Evolutionary conservation across 2,329 filamentous ascomycete genomes (phyloP).

Genomic region (Cladosporium sp.): DNA sequence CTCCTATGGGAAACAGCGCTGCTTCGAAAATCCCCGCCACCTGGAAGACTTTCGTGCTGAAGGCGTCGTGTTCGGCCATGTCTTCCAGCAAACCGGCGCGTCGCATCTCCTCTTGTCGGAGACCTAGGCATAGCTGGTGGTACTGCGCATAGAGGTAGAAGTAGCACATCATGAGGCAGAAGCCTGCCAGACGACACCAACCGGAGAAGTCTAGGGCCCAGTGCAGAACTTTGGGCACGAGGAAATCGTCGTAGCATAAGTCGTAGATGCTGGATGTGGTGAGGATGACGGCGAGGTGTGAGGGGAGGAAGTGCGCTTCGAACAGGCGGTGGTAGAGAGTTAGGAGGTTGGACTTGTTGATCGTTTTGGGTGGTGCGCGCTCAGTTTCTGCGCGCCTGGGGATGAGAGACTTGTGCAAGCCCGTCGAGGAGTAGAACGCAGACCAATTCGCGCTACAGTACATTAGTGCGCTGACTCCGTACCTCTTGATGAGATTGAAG

Average conservation of each 20-base stretch:
- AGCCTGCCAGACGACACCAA: constrained; percentile 55
- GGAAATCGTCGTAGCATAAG: constrained; percentile 47
- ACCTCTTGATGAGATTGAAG: constrained; percentile 8
- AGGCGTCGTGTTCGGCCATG: constrained; percentile 41
- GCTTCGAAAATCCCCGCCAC: constrained; percentile 56
- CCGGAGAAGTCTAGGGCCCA: constrained; percentile 60
- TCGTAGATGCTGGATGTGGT: constrained; percentile 58
- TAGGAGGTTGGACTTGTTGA: constrained; percentile 47
- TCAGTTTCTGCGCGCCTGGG: constrained; percentile 18
- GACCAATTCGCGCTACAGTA: constrained; percentile 27
- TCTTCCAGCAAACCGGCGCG: constrained; percentile 59
- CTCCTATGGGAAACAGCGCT: constrained; percentile 60
- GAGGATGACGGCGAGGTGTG: constrained; percentile 62
- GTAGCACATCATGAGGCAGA: constrained; percentile 59
- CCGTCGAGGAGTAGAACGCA: constrained; percentile 27
- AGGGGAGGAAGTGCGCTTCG: constrained; percentile 67
- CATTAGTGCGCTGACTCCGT: constrained; percentile 6
- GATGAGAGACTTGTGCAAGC: constrained; percentile 24
- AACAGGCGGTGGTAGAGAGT: constrained; percentile 64
- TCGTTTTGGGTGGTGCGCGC: constrained; percentile 18
- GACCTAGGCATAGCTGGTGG: constrained; percentile 57
- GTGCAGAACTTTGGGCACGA: constrained; percentile 49
- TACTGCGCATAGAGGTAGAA: constrained; percentile 64
- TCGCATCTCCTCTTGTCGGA: constrained; percentile 62
- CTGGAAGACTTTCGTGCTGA: constrained; percentile 24